Evolutionary conservation across 805 yeast genomes (phyloP), one percentile per base, ranked within the genome.

Genomic region (Ogataea degrootiae): DNA sequence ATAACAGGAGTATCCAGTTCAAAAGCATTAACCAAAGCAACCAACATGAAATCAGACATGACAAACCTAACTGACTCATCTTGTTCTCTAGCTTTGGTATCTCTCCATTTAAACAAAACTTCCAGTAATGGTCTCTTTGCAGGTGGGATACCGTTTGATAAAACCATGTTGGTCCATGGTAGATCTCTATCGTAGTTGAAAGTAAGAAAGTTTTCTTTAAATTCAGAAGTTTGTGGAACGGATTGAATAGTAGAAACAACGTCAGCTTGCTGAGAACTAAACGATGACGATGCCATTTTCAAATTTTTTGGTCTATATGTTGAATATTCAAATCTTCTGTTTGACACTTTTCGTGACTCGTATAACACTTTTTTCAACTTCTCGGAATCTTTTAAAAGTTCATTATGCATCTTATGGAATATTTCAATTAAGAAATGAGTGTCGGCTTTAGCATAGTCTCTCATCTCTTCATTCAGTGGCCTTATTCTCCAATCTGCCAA

Each of bases 401-500:
- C 73, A 54, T 83, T 83, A 51, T 80, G 81, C 65, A 94, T 66
- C 52, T 78, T 78, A 59, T 89, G 92, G 66, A 75, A 94, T 15
- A 94, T 85, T 63, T 85, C 79, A 35, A 94, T 72, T 44, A 94
- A 68, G 59, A 90, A 94, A 66, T 94, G 99, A 0, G 99, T 94
- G 66, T 94, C 99, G 0, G 97, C 86, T 53, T 96, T 77, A 0
- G 99, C 99, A 64, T 94, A 94, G 15, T 84, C 79, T 50, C 73
- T 66, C 91, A 94, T 85, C 36, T 87, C 81, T 9, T 71, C 64
- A 1, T 87, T 77, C 44, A 94, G 69, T 0, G 99, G 99, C 54
- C 99, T 76, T 6, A 84, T 68, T 62, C 99, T 79, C 99, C 99
- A 94, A 66, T 94, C 99, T 1, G 98, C 96, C 51, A 91, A 70